Evolutionary conservation across 176 grass and related monocot species (phyloP), one percentile per base, ranked within the genome.

Genomic region (Zea mays): DNA sequence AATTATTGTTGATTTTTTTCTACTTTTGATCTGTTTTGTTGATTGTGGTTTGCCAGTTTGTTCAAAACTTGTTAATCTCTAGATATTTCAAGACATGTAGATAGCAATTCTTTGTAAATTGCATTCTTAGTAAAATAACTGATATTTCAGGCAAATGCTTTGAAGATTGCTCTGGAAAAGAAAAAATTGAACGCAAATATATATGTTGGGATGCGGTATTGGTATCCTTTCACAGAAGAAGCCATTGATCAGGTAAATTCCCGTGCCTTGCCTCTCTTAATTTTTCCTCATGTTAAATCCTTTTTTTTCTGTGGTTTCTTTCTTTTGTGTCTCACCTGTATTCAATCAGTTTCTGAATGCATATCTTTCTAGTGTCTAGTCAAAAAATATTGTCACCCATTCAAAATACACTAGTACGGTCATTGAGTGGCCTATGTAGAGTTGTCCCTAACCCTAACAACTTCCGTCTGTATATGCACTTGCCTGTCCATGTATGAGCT

Each of bases 151-250:
- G 92, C 87, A 57, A 78, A 86, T 88, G 92, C 96, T 75, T 79
- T 99, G 81, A 90, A 93, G 82, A 11, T 79, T 77, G 77, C 83
- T 37, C 81, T 99, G 67, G 44, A 90, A 85, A 83, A 73, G 50
- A 95, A 93, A 82, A 80, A 95, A 43, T 65, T 95, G 71, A 75
- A 90, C 41, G 96, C 88, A 68, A 85, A 99, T 62, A 81, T 95
- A 52, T 99, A 99, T 87, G 85, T 99, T 73, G 96, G 92, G 62
- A 99, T 99, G 96, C 80, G 96, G 14, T 95, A 99, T 69, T 99
- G 96, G 96, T 80, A 99, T 73, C 96, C 96, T 13, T 99, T 95
- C 71, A 99, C 88, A 5, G 92, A 95, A 84, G 96, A 93, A 80
- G 96, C 96, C 52, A 78, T 99, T 76, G 74, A 89, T 95, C 96